A percentile compares a stretch with the other conserved stretches of the same genome.
Evolutionary conservation across 805 yeast genomes (phyloP).

Genomic region (Candida peoriensis): DNA sequence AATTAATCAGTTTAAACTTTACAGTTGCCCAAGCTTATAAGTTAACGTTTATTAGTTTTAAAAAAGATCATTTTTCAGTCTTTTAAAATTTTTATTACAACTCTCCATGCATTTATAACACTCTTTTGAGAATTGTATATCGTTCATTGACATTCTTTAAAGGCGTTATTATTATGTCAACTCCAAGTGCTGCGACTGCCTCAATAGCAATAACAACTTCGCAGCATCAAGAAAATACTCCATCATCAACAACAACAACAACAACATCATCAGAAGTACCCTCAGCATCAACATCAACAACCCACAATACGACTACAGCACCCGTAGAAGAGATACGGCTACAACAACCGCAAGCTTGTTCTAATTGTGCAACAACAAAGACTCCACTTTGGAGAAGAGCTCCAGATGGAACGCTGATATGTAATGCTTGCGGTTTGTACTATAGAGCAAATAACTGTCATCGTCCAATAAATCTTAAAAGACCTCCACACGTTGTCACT

Average conservation of each 20-base stretch:
- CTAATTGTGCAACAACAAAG: slow-evolving; percentile 83
- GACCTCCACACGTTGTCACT: slow-evolving; percentile 72
- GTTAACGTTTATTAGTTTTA: no score
- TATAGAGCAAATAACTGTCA: slow-evolving; percentile 87
- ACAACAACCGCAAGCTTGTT: slow-evolving; percentile 55
- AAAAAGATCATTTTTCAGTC: no score
- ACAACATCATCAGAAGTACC: neutral
- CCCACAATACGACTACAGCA: slow-evolving; percentile 1
- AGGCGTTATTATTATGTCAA: slow-evolving; percentile 1
- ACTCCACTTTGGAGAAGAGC: slow-evolving; percentile 94
- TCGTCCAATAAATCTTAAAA: slow-evolving; percentile 81
- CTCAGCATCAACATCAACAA: slow-evolving; percentile 2
- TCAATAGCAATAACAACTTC: slow-evolving; percentile 2
- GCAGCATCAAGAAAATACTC: slow-evolving; percentile 2
- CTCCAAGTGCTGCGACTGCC: slow-evolving; percentile 1
- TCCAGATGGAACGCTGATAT: slow-evolving; percentile 82
- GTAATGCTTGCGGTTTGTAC: slow-evolving; percentile 94
- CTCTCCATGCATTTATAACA: no score
- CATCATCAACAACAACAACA: neutral
- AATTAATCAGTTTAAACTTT: no score
- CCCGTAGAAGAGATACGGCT: no score
- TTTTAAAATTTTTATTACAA: no score
- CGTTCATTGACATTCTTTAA: no score
- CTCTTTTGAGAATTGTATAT: no score
- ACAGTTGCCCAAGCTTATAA: no score